A percentile compares a stretch with the other conserved stretches of the same genome.
Evolutionary conservation across 805 yeast species (phyloP).

Genomic region (Spathaspora hagerdaliae): DNA sequence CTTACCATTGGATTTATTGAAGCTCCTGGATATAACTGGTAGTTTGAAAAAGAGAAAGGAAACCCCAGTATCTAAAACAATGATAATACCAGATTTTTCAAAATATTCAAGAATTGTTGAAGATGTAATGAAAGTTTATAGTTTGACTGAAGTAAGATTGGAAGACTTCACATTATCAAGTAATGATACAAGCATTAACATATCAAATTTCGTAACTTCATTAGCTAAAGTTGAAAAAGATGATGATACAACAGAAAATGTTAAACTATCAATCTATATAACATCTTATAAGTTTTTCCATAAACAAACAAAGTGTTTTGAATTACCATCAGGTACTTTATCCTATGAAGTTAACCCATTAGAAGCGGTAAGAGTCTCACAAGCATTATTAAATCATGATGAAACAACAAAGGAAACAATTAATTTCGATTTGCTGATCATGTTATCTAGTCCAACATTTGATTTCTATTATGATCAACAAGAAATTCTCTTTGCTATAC

Average conservation of each 20-base stretch:
- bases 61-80: background rate
- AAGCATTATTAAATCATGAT: slow-evolving; percentile 7
- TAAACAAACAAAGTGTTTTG: slow-evolving; percentile 25
- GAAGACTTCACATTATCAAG: slow-evolving; percentile 23
- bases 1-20: slow-evolving; percentile 12
- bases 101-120: slow-evolving; percentile 2
- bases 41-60: background rate
- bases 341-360: slow-evolving; percentile 19
- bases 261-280: slow-evolving; percentile 18
- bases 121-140: slow-evolving; percentile 4
- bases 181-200: slow-evolving; percentile 12
- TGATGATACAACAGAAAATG: slow-evolving; percentile 1
- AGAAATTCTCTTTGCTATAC: slow-evolving; percentile 11
- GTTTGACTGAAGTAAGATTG: slow-evolving; percentile 13
- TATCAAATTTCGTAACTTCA: slow-evolving; percentile 18
- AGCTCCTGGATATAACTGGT: too few relatives aligned
- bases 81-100: background rate
- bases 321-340: slow-evolving; percentile 32
- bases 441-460: slow-evolving; percentile 31
- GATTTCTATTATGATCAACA: slow-evolving; percentile 38
- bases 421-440: slow-evolving; percentile 14
- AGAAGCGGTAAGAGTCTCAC: slow-evolving; percentile 17
- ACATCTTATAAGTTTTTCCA: slow-evolving; percentile 28
- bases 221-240: slow-evolving; percentile 10
- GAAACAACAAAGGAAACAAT: slow-evolving; percentile 5